These are phyloP conservation scores for Kwoniella pini DNA, from an alignment of 768 basidiomycete species.

Conservation along the genomic window DNA sequence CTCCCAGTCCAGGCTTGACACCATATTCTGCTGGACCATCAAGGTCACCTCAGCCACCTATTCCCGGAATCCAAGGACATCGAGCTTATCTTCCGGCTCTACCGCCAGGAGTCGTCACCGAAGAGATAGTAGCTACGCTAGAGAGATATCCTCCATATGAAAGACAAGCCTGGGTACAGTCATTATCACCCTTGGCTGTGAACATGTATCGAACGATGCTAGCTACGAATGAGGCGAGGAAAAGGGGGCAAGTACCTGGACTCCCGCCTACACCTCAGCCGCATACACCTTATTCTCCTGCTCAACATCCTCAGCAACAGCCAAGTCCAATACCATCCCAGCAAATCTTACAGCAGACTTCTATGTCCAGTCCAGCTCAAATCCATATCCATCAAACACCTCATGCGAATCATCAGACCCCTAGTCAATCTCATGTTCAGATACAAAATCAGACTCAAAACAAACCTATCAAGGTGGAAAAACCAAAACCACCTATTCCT, in stretches of 20 bases:
- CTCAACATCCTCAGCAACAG: not conserved
- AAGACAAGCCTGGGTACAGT: constrained; percentile 39
- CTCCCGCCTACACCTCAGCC: not conserved
- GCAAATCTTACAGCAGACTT: not conserved
- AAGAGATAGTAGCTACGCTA: constrained; percentile 45
- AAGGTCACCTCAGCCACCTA: constrained; percentile 10
- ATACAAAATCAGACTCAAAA: not conserved
- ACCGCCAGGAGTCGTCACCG: constrained; percentile 42
- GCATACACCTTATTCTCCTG: not conserved
- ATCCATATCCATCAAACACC: not conserved
- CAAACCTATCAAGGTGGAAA: not conserved
- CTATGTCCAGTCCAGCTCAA: not conserved
- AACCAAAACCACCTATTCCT: constrained; percentile 31
- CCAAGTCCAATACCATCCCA: constrained; percentile 8
- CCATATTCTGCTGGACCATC: constrained; percentile 13
- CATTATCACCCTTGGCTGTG: constrained; percentile 30
- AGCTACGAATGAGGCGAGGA: constrained; percentile 34
- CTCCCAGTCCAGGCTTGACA: constrained; percentile 14
- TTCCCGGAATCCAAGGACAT: not conserved
- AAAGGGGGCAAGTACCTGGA: constrained; percentile 3
- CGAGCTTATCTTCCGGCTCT: constrained; percentile 34
- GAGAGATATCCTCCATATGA: constrained; percentile 40
- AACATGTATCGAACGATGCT: constrained; percentile 38
- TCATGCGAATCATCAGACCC: not conserved
- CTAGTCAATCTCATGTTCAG: constrained; percentile 5